Percentiles rank a stretch among this genome's conserved stretches.
Conservation (phyloP, 192 early-diverging fungal genomes). For the Gamsiella multidivaricata region DNA sequence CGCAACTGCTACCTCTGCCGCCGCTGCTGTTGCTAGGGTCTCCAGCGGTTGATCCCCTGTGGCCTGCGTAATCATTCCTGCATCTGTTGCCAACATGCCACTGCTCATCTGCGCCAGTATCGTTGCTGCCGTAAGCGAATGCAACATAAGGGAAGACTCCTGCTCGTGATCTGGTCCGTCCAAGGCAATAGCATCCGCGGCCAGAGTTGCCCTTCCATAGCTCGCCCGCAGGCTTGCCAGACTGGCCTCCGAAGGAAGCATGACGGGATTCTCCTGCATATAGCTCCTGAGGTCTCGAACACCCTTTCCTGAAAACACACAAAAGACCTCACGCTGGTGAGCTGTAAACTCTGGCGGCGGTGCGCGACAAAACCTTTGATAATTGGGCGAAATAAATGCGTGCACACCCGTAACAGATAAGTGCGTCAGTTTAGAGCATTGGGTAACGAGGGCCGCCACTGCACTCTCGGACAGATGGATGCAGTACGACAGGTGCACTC, state of each 20-base stretch:
- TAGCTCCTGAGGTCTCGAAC: conserved; percentile 60
- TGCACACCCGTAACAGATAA: conserved; percentile 66
- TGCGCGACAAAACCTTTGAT: conserved; percentile 61
- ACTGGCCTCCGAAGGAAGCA: neutral
- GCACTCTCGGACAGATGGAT: conserved; percentile 56
- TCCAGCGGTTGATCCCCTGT: neutral
- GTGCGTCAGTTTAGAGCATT: conserved; percentile 62
- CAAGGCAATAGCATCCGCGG: conserved; percentile 6
- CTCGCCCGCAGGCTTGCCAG: conserved; percentile 13
- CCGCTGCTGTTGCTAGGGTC: neutral
- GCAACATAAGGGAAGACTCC: neutral
- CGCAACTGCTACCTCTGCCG: neutral
- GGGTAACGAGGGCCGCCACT: conserved; percentile 57
- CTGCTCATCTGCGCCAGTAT: neutral
- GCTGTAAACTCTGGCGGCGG: conserved; percentile 64
- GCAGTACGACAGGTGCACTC: conserved; percentile 70
- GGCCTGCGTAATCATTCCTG: neutral
- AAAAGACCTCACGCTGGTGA: conserved; percentile 67
- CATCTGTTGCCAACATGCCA: neutral
- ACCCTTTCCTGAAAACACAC: conserved; percentile 68
- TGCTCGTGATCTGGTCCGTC: neutral
- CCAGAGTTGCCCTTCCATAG: conserved; percentile 6
- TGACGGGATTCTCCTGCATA: conserved; percentile 32
- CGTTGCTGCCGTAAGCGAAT: neutral
- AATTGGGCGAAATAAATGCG: conserved; percentile 57